phyloP scores from a whole-genome alignment of 352 stramenopile genomes.

The Globisporangium nodosum region DNA sequence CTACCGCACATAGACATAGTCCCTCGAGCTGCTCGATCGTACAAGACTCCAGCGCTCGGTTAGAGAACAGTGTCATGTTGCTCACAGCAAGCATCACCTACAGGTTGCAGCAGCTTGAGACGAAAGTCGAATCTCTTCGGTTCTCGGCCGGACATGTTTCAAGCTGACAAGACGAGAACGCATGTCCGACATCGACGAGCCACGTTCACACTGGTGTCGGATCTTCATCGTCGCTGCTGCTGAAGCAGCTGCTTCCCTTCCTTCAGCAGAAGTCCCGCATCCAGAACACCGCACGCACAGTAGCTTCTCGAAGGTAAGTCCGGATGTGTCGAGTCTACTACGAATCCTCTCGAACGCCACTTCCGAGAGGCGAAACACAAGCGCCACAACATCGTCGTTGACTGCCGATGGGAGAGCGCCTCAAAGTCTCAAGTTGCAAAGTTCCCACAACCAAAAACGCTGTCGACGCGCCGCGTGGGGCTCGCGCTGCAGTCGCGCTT shows the following conservation, averaged over 20 bases:
- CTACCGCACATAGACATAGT: constrained; percentile 10
- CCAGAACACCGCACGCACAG: constrained; percentile 20
- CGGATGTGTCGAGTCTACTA: background rate
- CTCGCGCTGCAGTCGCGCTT: too few relatives aligned
- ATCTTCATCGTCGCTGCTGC: background rate
- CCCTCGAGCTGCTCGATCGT: constrained; percentile 8
- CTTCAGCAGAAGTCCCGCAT: constrained; percentile 11
- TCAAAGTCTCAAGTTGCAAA: constrained; percentile 1
- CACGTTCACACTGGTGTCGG: background rate
- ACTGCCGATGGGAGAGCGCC: constrained; percentile 8
- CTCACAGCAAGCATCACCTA: background rate
- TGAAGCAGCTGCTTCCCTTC: background rate
- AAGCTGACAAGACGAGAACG: background rate
- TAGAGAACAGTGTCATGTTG: constrained; percentile 10
- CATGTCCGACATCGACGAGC: constrained; percentile 2
- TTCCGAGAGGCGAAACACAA: background rate
- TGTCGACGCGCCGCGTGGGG: too few relatives aligned
- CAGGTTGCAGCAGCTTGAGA: background rate
- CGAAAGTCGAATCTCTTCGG: background rate
- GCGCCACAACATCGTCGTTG: constrained; percentile 1
- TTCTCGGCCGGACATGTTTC: background rate
- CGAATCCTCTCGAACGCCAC: background rate
- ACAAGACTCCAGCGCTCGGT: constrained; percentile 2
- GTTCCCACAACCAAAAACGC: too few relatives aligned
- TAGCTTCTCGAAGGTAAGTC: constrained; percentile 11